Percentiles rank a stretch among this genome's conserved stretches.
Conservation (phyloP, 495 filamentous ascomycete species). For the Friedmanniomyces simplex region DNA sequence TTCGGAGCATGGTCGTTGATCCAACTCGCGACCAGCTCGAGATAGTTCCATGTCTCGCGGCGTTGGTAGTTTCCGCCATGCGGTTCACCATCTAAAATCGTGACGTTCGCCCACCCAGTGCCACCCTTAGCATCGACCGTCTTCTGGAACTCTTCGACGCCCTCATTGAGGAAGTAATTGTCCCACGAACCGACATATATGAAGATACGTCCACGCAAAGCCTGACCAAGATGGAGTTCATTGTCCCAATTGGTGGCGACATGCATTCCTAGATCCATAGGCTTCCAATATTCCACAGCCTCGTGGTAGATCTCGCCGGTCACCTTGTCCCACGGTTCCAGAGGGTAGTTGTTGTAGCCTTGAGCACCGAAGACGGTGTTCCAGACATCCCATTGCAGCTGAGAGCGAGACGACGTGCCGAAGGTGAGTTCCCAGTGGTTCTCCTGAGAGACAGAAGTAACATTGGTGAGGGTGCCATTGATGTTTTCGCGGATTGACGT, state of each 20-base stretch:
- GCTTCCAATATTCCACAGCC: slow-evolving; percentile 20
- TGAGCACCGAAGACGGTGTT: slow-evolving; percentile 22
- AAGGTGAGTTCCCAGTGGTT: slow-evolving; percentile 21
- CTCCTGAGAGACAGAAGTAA: slow-evolving; percentile 16
- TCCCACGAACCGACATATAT: slow-evolving; percentile 20
- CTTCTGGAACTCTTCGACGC: slow-evolving; percentile 16
- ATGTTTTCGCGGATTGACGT: slow-evolving; percentile 6
- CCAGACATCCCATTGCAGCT: slow-evolving; percentile 22
- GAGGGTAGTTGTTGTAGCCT: slow-evolving; percentile 20
- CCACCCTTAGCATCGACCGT: slow-evolving; percentile 12
- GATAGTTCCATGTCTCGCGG: slow-evolving; percentile 11
- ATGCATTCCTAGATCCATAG: slow-evolving; percentile 15
- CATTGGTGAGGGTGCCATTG: slow-evolving; percentile 6
- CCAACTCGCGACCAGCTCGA: slow-evolving; percentile 16
- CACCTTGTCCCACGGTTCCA: slow-evolving; percentile 23
- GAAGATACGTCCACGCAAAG: slow-evolving; percentile 11
- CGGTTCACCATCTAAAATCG: slow-evolving; percentile 1
- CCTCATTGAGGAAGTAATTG: slow-evolving; percentile 21
- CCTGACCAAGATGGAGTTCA: slow-evolving; percentile 12
- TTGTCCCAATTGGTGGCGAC: slow-evolving; percentile 16
- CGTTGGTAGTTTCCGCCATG: slow-evolving; percentile 19
- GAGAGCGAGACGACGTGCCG: slow-evolving; percentile 16
- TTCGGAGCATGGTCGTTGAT: slow-evolving; percentile 16
- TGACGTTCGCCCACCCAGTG: slow-evolving; percentile 20
- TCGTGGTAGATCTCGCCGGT: slow-evolving; percentile 21